Evolutionary conservation across 805 yeast genomes (phyloP), one percentile per base, ranked within the genome.

Genomic region (Saitoella complicata): DNA sequence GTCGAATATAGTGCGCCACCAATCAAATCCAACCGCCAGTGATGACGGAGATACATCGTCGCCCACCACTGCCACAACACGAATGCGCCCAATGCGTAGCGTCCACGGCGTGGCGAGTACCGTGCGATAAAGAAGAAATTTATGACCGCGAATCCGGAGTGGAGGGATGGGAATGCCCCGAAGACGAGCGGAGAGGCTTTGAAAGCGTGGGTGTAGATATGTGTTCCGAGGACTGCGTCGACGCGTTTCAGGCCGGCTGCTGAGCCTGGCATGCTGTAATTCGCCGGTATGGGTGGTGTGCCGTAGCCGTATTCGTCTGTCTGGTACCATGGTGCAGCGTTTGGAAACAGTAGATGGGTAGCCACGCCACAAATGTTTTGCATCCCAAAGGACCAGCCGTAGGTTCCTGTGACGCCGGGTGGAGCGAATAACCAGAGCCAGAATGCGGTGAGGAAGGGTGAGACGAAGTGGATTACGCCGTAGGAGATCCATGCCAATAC

Each of bases 51-150:
- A 62, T 88, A 88, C 98, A 88, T 88, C 10, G 97, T 91, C 42
- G 91, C 74, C 94, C 95, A 91, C 97, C 97, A 88, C 53, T 91
- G 71, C 93, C 94, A 85, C 50, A 76, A 65, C n/a, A 85, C 91
- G 59, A 88, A 91, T 11, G 69, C 62, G 58, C 78, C 70, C 69
- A 85, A 82, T 13, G 44, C 31, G 5, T 82, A 48, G 6, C 80
- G 76, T 1, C 75, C 68, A 41, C 67, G 67, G 38, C 64, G 69
- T 8, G 97, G 97, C 59, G 87, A 87, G 45, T 86, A 66, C 67
- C 85, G 84, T 44, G 78, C 68, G 56, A 91, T 67, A 63, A 91
- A 91, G 48, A 87, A 66, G 1, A 86, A 94, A 58, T 87, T 95
- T 84, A 88, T 80, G 3, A 87, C 82, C 8, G 96, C 87, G 59